A percentile compares a stretch with the other conserved stretches of the same genome.
phyloP scores from a whole-genome alignment of 1,284 basidiomycete genomes.

The Meira miltonrushii region DNA sequence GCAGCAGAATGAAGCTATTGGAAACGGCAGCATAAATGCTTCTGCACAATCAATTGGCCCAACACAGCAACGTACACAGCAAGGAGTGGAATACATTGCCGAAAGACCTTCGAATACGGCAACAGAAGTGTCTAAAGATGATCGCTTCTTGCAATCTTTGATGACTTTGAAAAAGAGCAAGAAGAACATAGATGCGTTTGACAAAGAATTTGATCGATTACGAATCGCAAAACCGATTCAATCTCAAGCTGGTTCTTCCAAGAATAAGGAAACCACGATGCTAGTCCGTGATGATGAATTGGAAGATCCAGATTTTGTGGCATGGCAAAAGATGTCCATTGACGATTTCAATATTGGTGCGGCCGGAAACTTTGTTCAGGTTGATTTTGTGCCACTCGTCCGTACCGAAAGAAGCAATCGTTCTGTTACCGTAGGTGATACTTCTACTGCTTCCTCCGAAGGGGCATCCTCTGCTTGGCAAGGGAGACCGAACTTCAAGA shows the following conservation, averaged over 20 bases:
- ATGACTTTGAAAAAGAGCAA: conserved; percentile 27
- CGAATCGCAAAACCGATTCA: conserved; percentile 12
- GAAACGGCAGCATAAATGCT: neutral
- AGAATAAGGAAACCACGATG: neutral
- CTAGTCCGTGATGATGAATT: conserved; percentile 3
- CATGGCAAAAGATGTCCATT: conserved; percentile 6
- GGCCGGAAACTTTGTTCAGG: conserved; percentile 43
- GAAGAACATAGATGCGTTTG: conserved; percentile 34
- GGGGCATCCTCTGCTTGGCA: neutral
- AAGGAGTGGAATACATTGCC: neutral
- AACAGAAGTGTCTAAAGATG: conserved; percentile 14
- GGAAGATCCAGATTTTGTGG: conserved; percentile 12
- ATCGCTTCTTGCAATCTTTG: conserved; percentile 34
- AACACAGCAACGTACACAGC: neutral
- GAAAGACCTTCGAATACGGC: neutral
- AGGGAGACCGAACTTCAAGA: conserved; percentile 18
- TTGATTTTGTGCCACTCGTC: conserved; percentile 42
- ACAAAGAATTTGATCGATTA: conserved; percentile 39
- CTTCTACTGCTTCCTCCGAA: neutral
- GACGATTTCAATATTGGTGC: conserved; percentile 21
- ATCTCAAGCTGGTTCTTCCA: neutral
- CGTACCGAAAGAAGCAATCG: neutral
- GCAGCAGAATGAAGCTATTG: neutral
- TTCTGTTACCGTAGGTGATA: neutral
- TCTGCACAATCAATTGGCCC: neutral